These are phyloP conservation scores for Ascochyta koolunga DNA, from an alignment of 2,329 filamentous ascomycete species.

Conservation along the genomic window DNA sequence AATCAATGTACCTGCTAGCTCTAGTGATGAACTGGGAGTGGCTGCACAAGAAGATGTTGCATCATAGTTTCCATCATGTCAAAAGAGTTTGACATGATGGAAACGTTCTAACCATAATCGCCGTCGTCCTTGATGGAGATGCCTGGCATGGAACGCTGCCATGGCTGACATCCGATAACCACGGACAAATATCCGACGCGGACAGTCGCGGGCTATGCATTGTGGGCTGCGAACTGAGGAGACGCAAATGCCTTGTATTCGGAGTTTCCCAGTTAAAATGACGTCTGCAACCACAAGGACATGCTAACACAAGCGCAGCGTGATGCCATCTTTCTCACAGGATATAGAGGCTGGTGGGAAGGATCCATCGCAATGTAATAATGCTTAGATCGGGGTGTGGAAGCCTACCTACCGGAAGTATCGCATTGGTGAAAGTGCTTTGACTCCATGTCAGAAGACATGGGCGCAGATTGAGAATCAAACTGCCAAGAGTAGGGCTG, in stretches of 20 bases:
- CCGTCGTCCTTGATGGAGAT: background rate
- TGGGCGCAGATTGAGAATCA: background rate
- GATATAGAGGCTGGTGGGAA: background rate
- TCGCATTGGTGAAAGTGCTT: conserved; percentile 1
- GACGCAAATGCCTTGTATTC: background rate
- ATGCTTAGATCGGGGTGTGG: too few species aligned
- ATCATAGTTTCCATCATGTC: conserved; percentile 7
- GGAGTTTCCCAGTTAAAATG: background rate
- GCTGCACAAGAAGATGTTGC: conserved; percentile 8
- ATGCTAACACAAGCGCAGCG: background rate
- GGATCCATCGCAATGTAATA: background rate
- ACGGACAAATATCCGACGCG: background rate
- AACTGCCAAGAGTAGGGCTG: conserved; percentile 6
- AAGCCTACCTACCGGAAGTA: too few species aligned
- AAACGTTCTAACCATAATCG: too few species aligned
- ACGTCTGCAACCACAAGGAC: background rate
- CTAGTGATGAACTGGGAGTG: background rate
- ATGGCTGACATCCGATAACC: background rate
- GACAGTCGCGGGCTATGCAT: background rate
- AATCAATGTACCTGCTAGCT: background rate
- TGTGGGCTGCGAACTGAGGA: background rate
- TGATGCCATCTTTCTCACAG: background rate
- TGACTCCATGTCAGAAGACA: background rate
- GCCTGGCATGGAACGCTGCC: background rate
- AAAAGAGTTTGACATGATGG: background rate